phyloP scores from a whole-genome alignment of 78 protist species.

The Pigoraptor vietnamica region DNA sequence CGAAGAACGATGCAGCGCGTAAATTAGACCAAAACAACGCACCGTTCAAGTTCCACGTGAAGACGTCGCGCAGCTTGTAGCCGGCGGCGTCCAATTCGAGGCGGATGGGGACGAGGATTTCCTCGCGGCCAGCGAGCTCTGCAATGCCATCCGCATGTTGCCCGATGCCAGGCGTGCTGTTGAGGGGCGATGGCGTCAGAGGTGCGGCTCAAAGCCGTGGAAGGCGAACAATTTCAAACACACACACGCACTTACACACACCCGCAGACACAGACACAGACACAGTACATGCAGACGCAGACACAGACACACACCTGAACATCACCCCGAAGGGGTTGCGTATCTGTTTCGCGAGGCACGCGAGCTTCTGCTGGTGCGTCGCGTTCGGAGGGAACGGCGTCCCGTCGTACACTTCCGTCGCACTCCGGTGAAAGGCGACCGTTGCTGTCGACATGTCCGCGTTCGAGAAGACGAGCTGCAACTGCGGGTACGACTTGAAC shows the following conservation, averaged over 20 bases:
- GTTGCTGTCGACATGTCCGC: not conserved
- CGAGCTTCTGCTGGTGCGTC: not conserved
- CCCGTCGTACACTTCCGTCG: not conserved
- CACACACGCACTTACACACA: not conserved
- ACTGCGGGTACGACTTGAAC: not conserved
- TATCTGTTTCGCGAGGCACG: not conserved
- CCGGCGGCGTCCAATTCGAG: not conserved
- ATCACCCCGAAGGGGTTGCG: not conserved
- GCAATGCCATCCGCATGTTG: not conserved
- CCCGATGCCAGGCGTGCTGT: not conserved
- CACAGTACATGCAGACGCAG: not conserved
- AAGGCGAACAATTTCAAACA: not conserved
- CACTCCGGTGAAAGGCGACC: not conserved
- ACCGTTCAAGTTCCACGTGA: not conserved
- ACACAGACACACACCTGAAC: not conserved
- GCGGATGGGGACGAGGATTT: not conserved
- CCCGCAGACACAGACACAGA: not conserved
- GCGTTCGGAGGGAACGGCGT: not conserved
- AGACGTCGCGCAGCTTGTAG: not conserved
- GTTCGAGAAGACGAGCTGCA: not conserved
- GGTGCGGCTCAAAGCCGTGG: not conserved
- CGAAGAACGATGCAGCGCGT: not conserved
- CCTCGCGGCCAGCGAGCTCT: not conserved
- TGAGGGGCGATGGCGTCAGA: not conserved
- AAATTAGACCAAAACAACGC: not conserved